Percentiles rank a stretch among this genome's conserved stretches.
phyloP scores from a whole-genome alignment of 2,329 filamentous ascomycete genomes.

The Pyricularia grisea region DNA sequence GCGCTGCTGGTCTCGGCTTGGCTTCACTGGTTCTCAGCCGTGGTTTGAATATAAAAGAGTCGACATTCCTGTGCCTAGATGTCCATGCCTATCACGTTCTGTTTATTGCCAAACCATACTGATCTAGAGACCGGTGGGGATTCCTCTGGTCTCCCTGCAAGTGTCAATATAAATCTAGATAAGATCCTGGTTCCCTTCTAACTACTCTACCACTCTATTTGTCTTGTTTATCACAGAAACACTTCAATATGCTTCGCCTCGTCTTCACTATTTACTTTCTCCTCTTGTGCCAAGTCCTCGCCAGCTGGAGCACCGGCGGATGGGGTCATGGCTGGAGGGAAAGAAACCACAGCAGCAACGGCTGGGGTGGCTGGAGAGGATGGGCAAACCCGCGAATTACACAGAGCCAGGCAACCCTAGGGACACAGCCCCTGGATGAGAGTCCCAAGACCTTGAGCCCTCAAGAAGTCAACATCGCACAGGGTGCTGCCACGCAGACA shows the following conservation, averaged over 20 bases:
- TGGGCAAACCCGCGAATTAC: neutral
- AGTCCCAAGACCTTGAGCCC: neutral
- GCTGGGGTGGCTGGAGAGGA: neutral
- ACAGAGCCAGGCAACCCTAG: neutral
- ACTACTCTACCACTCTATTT: neutral
- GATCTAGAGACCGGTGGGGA: neutral
- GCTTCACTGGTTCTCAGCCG: neutral
- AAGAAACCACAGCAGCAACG: neutral
- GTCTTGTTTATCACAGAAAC: neutral
- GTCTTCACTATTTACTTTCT: neutral
- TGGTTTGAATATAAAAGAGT: neutral
- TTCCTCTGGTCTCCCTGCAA: neutral
- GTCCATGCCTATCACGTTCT: neutral
- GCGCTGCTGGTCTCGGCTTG: neutral
- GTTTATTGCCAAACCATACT: neutral
- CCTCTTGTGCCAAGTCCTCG: neutral
- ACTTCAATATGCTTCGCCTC: neutral
- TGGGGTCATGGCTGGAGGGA: neutral
- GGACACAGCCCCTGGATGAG: neutral
- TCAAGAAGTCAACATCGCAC: neutral
- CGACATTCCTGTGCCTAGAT: neutral
- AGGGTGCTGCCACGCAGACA: neutral
- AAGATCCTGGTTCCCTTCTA: neutral
- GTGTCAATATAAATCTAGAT: neutral
- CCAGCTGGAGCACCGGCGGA: neutral